phyloP scores from a whole-genome alignment of 1,284 basidiomycete species.

The Ceratobasidium sp. region DNA sequence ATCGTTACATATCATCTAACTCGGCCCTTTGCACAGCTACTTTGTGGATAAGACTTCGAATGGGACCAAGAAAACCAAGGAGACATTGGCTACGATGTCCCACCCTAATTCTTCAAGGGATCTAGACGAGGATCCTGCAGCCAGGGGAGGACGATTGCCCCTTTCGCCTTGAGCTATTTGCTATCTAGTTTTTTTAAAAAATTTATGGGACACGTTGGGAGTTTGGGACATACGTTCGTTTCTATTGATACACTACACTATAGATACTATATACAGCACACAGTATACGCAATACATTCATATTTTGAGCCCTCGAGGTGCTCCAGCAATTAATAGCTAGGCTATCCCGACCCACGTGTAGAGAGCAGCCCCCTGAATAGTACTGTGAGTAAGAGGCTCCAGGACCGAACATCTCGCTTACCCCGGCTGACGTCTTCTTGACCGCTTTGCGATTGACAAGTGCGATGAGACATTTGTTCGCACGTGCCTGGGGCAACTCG shows the following conservation, averaged over 20 bases:
- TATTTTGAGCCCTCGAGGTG: background rate
- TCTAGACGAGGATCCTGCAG: conserved; percentile 22
- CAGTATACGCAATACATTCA: conserved; percentile 29
- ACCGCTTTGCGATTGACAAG: conserved; percentile 89
- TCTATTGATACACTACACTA: conserved; percentile 18
- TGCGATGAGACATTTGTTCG: conserved; percentile 92
- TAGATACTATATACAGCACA: conserved; percentile 17
- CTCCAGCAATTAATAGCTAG: background rate
- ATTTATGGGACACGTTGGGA: background rate
- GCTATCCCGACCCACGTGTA: conserved; percentile 34
- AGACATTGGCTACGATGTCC: conserved; percentile 4
- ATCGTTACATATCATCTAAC: background rate
- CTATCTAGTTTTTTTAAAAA: conserved; percentile 1
- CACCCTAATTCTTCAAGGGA: background rate
- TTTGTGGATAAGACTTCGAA: conserved; percentile 33
- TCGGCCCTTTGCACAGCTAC: background rate
- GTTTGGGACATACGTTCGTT: background rate
- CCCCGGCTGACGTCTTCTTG: conserved; percentile 56
- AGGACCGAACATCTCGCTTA: too few species aligned
- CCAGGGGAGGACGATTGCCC: conserved; percentile 3
- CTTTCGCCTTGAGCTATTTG: conserved; percentile 29
- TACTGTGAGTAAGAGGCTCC: background rate
- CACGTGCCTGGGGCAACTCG: conserved; percentile 84
- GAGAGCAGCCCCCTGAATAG: conserved; percentile 14
- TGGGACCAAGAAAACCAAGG: conserved; percentile 20